Evolutionary conservation across 23 red algal genomes (phyloP).

Genomic region (Gracilaria domingensis): DNA sequence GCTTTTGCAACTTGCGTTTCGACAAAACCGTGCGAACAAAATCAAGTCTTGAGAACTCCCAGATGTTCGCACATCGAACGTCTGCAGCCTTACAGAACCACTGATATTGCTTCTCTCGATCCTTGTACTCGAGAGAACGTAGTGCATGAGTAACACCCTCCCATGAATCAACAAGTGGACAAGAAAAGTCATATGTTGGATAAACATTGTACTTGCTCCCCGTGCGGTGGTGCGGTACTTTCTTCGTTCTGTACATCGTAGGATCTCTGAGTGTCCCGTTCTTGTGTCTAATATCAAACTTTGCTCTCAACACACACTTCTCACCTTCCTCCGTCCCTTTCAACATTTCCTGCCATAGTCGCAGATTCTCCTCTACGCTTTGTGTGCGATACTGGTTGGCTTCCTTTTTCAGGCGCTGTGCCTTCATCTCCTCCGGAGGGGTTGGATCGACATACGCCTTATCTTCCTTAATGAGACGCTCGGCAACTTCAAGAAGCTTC

Average conservation of each 20-base stretch:
- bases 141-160: slow-evolving; percentile 98
- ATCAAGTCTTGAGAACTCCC: slow-evolving; percentile 96
- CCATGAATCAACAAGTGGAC: slow-evolving; percentile 97
- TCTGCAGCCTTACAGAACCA: slow-evolving; percentile 87
- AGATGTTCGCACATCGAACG: slow-evolving; percentile 78
- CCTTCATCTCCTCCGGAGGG: slow-evolving; percentile 84
- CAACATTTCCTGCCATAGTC: slow-evolving; percentile 93
- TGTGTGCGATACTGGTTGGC: slow-evolving; percentile 85
- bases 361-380: slow-evolving; percentile 79
- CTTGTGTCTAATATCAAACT: slow-evolving; percentile 98
- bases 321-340: slow-evolving; percentile 64
- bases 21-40: slow-evolving; percentile 94
- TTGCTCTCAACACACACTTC: slow-evolving; percentile 88
- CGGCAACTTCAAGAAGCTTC: slow-evolving; percentile 75
- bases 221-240: slow-evolving; percentile 73
- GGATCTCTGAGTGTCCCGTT: slow-evolving; percentile 95
- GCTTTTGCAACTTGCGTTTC: slow-evolving; percentile 95
- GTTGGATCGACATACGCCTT: slow-evolving; percentile 97
- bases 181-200: slow-evolving; percentile 99
- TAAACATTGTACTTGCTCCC: slow-evolving; percentile 92
- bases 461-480: slow-evolving; percentile 80
- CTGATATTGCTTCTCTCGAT: slow-evolving; percentile 92
- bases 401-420: slow-evolving; percentile 83
- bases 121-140: slow-evolving; percentile 93
- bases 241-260: slow-evolving; percentile 89